Conservation (phyloP, 805 yeast genomes). For the Kodamaea restingae region DNA sequence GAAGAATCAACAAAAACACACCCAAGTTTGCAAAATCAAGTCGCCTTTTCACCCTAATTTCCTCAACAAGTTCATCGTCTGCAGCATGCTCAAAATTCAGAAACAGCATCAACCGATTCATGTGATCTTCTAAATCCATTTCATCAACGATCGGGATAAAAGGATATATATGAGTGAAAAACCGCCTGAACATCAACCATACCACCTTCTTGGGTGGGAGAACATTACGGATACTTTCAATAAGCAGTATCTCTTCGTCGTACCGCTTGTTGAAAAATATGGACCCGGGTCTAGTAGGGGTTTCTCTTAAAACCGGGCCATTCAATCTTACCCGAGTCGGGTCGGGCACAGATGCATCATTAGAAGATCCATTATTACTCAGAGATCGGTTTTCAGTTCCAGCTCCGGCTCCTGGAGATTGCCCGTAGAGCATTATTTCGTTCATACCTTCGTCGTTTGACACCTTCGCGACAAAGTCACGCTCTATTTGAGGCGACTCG, state of each 20-base stretch:
- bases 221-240: slow-evolving; percentile 16
- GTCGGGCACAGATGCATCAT: neutral
- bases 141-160: slow-evolving; percentile 29
- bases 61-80: slow-evolving; percentile 12
- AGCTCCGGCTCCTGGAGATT: slow-evolving; percentile 2
- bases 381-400: neutral
- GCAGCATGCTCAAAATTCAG: slow-evolving; percentile 3
- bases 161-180: slow-evolving; percentile 24
- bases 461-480: slow-evolving; percentile 9
- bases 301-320: slow-evolving; percentile 1
- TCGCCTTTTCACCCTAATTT: slow-evolving; percentile 12
- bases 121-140: slow-evolving; percentile 16
- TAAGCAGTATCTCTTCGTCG: slow-evolving; percentile 16
- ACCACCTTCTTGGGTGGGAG: slow-evolving; percentile 23
- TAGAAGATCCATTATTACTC: neutral
- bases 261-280: slow-evolving; percentile 18
- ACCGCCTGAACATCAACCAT: slow-evolving; percentile 25
- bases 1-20: slow-evolving; percentile 18
- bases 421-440: slow-evolving; percentile 7
- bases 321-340: neutral
- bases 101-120: slow-evolving; percentile 19
- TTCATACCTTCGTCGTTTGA: slow-evolving; percentile 9
- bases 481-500: slow-evolving; percentile 7
- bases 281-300: slow-evolving; percentile 13
- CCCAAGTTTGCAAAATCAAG: slow-evolving; percentile 20